Conservation (phyloP, 768 basidiomycete species). For the Panus rudis region DNA sequence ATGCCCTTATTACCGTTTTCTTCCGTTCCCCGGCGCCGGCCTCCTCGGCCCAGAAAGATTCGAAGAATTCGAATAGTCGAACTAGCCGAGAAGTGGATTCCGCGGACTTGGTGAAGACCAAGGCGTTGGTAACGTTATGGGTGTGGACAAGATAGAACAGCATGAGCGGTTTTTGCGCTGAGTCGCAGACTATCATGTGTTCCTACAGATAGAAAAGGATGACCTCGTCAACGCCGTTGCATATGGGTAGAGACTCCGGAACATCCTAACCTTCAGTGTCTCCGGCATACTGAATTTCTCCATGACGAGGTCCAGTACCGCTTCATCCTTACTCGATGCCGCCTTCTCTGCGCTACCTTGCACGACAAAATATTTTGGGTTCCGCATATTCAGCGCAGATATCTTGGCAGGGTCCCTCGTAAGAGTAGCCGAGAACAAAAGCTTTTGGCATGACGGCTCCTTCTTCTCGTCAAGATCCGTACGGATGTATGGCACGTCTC, state of each 20-base stretch:
- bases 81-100: slow-evolving; percentile 85
- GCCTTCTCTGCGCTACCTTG: slow-evolving; percentile 38
- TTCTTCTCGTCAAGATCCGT: slow-evolving; percentile 52
- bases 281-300: slow-evolving; percentile 80
- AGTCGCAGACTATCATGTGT: slow-evolving; percentile 74
- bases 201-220: slow-evolving; percentile 45
- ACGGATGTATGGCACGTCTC: slow-evolving; percentile 32
- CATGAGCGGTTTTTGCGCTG: slow-evolving; percentile 79
- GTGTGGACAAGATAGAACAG: slow-evolving; percentile 80
- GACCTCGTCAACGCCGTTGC: too few species aligned
- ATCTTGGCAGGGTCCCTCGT: slow-evolving; percentile 94
- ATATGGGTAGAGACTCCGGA: neutral
- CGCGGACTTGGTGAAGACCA: slow-evolving; percentile 96
- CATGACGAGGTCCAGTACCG: slow-evolving; percentile 49
- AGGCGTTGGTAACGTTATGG: slow-evolving; percentile 53
- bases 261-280: slow-evolving; percentile 54
- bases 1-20: slow-evolving; percentile 52
- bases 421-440: slow-evolving; percentile 93
- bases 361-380: slow-evolving; percentile 87
- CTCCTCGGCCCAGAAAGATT: slow-evolving; percentile 27
- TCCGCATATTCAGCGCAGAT: slow-evolving; percentile 65
- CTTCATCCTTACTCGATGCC: slow-evolving; percentile 20
- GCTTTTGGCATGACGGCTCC: slow-evolving; percentile 78
- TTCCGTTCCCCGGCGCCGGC: slow-evolving; percentile 14
- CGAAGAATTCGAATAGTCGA: slow-evolving; percentile 74